A percentile compares a stretch with the other conserved stretches of the same genome.
Conservation (phyloP, 1,139 yeast genomes). For the Debaryomyces robertsiae region DNA sequence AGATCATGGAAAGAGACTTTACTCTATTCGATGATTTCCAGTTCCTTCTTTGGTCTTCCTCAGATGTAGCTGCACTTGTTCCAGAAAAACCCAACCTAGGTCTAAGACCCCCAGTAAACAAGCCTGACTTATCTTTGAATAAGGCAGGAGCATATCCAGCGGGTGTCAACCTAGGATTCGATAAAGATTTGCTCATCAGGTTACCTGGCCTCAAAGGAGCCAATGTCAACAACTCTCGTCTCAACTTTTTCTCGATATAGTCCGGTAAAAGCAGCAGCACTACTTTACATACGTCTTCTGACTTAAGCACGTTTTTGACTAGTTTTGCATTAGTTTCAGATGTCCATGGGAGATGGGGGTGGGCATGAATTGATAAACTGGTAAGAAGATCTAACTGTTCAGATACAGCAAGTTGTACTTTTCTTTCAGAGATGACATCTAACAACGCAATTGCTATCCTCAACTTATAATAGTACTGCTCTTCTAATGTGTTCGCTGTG, state of each 20-base stretch:
- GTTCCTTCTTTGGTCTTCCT: slow-evolving; percentile 26
- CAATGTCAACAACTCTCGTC: slow-evolving; percentile 7
- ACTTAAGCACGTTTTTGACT: slow-evolving; percentile 11
- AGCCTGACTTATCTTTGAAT: background rate
- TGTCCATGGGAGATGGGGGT: slow-evolving; percentile 38
- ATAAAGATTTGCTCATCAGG: slow-evolving; percentile 1
- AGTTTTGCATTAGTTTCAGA: slow-evolving; percentile 18
- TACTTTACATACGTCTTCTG: background rate
- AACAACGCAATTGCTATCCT: slow-evolving; percentile 7
- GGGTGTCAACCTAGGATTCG: slow-evolving; percentile 12
- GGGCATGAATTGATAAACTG: slow-evolving; percentile 23
- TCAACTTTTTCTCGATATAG: slow-evolving; percentile 8
- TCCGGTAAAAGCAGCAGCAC: slow-evolving; percentile 11
- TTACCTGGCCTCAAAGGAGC: background rate
- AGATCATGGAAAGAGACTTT: slow-evolving; percentile 30
- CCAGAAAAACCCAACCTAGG: slow-evolving; percentile 34
- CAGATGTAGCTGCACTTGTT: slow-evolving; percentile 20
- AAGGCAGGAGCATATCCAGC: slow-evolving; percentile 11
- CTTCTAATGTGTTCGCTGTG: background rate
- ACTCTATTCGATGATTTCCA: slow-evolving; percentile 37
- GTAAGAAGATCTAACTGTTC: slow-evolving; percentile 1
- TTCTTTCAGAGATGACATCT: background rate
- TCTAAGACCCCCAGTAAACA: slow-evolving; percentile 25
- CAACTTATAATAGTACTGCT: slow-evolving; percentile 7
- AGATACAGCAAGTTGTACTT: background rate